Base-by-base conservation (phyloP, 257 asterid species). In the Nicotiana undulata region DNA sequence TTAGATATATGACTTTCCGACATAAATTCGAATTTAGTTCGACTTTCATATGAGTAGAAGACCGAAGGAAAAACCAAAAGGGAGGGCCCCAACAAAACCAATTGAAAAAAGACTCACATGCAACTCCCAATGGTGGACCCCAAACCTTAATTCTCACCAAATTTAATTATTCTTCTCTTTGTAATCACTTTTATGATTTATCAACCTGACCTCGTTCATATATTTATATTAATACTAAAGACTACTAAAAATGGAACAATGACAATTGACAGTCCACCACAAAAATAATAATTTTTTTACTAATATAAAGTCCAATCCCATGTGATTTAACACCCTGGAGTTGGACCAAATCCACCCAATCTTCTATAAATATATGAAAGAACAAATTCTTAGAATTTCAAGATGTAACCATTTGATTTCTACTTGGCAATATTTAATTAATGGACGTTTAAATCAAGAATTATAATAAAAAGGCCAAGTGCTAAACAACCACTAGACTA, bases 361-460 rank as follows among this genome's bases (percentile, higher is more conserved):
- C 40, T 24, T 16, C 16, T 3, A 49, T 22, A 12, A 72, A 24
- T 20, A 9, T 34, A 68, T 17, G 2, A 6, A 56, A 18, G 6
- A 18, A 22, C n/a, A 70, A 1, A 46, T 72, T 46, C 60, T 72
- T 49, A 49, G 78, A 46, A 74, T 74, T 49, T 6, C 24, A 72
- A 24, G 60, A 72, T 46, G 77, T 72, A 46, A 44, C 60, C 15
- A 12, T 12, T 70, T 68, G 76, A 72, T 68, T 46, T 60, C 78
- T 74, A 74, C 44, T 24, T 24, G 60, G 40, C 61, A 74, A 49
- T 49, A 24, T 20, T 22, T 12, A 44, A 46, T 58, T 46, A 24
- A 46, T 46, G 37, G 22, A 72, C 17, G 37, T 24, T 12, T 46
- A 22, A 44, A 24, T 60, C 32, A 22, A 12, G 37, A 61, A 1